Base-by-base conservation (phyloP, 2,329 filamentous ascomycete genomes). In the Fusarium napiforme region DNA sequence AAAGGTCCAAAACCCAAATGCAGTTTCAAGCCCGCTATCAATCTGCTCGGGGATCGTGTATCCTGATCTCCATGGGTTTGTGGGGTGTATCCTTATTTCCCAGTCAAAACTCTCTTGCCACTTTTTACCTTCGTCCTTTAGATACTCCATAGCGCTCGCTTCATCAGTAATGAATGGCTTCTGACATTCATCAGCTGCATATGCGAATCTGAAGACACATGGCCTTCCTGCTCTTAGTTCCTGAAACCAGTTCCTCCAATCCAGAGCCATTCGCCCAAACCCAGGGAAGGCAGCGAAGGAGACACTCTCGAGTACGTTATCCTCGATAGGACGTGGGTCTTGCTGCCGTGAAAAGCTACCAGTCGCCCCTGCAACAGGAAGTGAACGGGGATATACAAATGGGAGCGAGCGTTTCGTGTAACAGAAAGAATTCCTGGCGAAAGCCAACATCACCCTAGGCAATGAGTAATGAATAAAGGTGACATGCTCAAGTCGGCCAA, bases 251-350 rank as follows among this genome's bases (percentile, higher is more conserved):
- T 12, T 32, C 15, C 16, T 32, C 46, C 28, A 49, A 9, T 16
- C 21, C 15, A 18, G 11, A 4, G 15, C 21, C 1, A 3, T 4
- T n/a, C 15, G 11, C 23, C 18, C 43, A 28, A 5, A 14, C 5
- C 6, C 7, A 9, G 11, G 10, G 15, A n/a, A 32, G 7, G 3
- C 0, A 30, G 2, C 8, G 9, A 47, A 6, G 6, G 4, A 30
- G 14, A 32, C 6, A 34, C 11, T 32, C 4, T 34, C 12, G 10
- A 23, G 21, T 23, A 19, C 10, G 10, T 3, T 5, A 18, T 34
- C 30, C 16, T 50, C 21, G 21, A 50, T 23, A 16, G 30, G 11
- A 3, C 47, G 47, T 10, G 30, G n/a, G 14, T 50, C 30, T 10
- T 5, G 30, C 11, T 50, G 47, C 4, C 47, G 8, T 14, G n/a